Evolutionary conservation across 306 rosid genomes (phyloP), one percentile per base, ranked within the genome.

Genomic region (Ormosia emarginata): DNA sequence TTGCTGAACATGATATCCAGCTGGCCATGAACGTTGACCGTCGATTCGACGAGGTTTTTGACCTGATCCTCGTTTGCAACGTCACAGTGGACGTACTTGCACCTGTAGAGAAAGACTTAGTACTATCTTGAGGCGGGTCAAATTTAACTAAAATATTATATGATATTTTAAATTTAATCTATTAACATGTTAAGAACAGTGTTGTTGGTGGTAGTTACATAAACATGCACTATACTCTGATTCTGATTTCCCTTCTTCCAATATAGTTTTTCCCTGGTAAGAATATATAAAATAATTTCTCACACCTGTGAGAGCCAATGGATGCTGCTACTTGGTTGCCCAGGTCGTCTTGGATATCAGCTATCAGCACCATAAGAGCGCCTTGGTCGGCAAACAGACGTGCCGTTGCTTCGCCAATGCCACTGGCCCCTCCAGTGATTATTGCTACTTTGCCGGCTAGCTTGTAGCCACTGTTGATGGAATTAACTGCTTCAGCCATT

Each of bases 1-100:
- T 85, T 90, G 87, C 92, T 88, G 77, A 92, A 90, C 92, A 89
- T 88, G 52, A 92, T 65, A 84, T 92, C 91, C 0, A 92, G 50
- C 2, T 69, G 85, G 0, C 91, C 89, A 8, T 84, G 47, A 0
- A 39, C 55, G 4, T 79, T 18, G 18, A 88, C 90, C 1, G 93
- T 85, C 0, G 85, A 68, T 0, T 84, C 69, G 3, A 89, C 81
- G 6, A 84, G 44, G 62, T 8, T 11, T 53, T 79, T 80, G 1
- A 93, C 96, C 9, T 91, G 86, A 4, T 77, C 86, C 67, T 90
- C 94, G 11, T 86, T 79, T 0, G 84, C 2, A 2, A 91, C 93
- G 36, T 93, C 90, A 30, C 93, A 93, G 58, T 67, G 94, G 49
- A 90, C 6, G 71, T 82, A 90, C 70, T 0, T 59, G 80, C 87